Conservation (phyloP, 352 stramenopile species). For the Phytophthora citrophthora region DNA sequence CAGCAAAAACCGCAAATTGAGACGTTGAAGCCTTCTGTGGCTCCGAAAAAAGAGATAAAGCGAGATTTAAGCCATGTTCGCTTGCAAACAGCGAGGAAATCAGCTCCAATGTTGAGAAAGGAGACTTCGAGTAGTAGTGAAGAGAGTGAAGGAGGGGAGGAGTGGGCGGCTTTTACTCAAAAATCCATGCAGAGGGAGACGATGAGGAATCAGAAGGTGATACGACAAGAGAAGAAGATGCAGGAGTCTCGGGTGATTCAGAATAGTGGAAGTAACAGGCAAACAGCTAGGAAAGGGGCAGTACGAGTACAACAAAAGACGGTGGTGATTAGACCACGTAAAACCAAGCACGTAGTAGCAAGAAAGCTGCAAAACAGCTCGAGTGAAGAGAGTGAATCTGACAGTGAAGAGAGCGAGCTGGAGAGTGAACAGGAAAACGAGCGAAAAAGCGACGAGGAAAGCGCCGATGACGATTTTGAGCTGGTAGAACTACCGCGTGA, state of each 20-base stretch:
- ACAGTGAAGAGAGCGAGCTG: conserved; percentile 15
- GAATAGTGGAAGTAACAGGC: neutral
- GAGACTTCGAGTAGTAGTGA: conserved; percentile 19
- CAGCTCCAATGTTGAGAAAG: neutral
- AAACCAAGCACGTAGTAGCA: neutral
- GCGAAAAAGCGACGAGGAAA: conserved; percentile 16
- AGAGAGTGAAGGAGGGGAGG: conserved; percentile 20
- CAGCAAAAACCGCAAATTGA: conserved; percentile 1
- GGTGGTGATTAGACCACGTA: neutral
- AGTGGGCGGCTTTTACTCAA: conserved; percentile 23
- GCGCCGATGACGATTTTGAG: conserved; percentile 14
- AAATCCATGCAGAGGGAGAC: conserved; percentile 20
- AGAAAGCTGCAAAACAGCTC: conserved; percentile 16
- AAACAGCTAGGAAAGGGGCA: conserved; percentile 18
- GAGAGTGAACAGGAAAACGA: conserved; percentile 16
- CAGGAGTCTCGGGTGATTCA: neutral
- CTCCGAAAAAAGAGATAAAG: neutral
- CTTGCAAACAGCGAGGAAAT: conserved; percentile 10
- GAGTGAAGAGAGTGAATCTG: conserved; percentile 14
- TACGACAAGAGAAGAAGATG: neutral
- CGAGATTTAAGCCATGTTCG: conserved; percentile 6
- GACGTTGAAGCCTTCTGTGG: neutral
- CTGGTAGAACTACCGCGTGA: neutral
- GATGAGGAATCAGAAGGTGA: conserved; percentile 12
- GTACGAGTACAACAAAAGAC: neutral